phyloP scores from a whole-genome alignment of 2,329 filamentous ascomycete species.

The Ceratocystis ficicola region DNA sequence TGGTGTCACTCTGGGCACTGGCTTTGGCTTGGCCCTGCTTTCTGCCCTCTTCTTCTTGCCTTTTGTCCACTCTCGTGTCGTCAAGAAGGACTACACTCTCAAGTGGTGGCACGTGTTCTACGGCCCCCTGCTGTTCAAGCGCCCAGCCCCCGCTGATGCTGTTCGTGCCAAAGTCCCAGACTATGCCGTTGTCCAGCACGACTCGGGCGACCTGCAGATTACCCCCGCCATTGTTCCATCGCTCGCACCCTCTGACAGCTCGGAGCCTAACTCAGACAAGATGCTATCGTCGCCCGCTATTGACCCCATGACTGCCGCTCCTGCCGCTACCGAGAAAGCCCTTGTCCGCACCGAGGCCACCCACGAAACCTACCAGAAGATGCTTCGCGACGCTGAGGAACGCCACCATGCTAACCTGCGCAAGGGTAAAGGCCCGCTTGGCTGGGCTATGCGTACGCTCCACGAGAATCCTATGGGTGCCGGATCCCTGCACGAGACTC shows the following conservation, averaged over 20 bases:
- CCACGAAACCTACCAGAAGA: slow-evolving; percentile 49
- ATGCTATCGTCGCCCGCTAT: slow-evolving; percentile 27
- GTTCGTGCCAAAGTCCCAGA: slow-evolving; percentile 52
- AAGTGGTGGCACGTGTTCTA: slow-evolving; percentile 50
- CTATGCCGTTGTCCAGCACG: slow-evolving; percentile 59
- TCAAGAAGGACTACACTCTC: slow-evolving; percentile 55
- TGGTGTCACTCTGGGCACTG: slow-evolving; percentile 52
- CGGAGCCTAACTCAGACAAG: slow-evolving; percentile 37
- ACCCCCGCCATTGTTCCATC: slow-evolving; percentile 27
- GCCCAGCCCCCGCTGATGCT: slow-evolving; percentile 41
- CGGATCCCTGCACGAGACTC: slow-evolving; percentile 60
- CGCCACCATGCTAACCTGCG: slow-evolving; percentile 52
- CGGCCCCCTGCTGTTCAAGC: slow-evolving; percentile 53
- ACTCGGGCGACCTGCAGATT: slow-evolving; percentile 24
- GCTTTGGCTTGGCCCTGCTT: slow-evolving; percentile 46
- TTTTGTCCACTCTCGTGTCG: slow-evolving; percentile 51
- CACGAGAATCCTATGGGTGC: slow-evolving; percentile 60
- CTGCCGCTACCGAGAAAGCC: slow-evolving; percentile 32
- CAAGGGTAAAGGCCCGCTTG: slow-evolving; percentile 53
- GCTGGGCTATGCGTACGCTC: slow-evolving; percentile 70
- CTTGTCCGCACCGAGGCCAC: slow-evolving; percentile 37
- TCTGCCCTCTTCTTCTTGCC: slow-evolving; percentile 62
- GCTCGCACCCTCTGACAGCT: slow-evolving; percentile 34
- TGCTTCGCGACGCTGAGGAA: slow-evolving; percentile 44
- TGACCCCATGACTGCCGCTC: slow-evolving; percentile 22